A percentile compares a stretch with the other conserved stretches of the same genome.
These are phyloP conservation scores for Teunomyces lycoperdinae DNA, from an alignment of 805 yeast species.

Conservation along the genomic window DNA sequence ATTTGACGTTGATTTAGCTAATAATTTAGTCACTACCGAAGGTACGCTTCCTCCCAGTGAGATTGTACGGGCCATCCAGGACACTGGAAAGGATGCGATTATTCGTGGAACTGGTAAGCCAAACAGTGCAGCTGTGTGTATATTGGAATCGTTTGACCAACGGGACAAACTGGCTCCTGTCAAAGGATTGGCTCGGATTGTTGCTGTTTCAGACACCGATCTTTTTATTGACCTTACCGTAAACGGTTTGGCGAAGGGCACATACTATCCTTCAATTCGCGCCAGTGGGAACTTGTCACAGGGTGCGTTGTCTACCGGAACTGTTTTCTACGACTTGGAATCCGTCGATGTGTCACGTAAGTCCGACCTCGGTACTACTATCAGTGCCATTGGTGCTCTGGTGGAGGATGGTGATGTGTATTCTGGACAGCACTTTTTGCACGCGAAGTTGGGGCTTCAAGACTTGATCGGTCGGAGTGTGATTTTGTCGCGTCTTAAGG, in stretches of 20 bases:
- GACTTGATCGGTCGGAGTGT: conserved; percentile 73
- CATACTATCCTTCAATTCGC: conserved; percentile 68
- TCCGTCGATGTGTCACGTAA: conserved; percentile 33
- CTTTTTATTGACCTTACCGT: conserved; percentile 73
- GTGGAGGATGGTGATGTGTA: conserved; percentile 14
- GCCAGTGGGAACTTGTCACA: conserved; percentile 71
- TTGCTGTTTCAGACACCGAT: conserved; percentile 55
- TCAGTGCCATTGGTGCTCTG: conserved; percentile 36
- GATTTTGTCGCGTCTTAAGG: conserved; percentile 42
- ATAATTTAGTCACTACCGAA: conserved; percentile 61
- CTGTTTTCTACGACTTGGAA: conserved; percentile 42
- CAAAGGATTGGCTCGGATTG: conserved; percentile 84
- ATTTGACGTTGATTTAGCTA: conserved; percentile 54
- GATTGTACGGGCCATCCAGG: conserved; percentile 65
- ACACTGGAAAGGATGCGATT: conserved; percentile 83
- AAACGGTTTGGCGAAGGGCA: conserved; percentile 65
- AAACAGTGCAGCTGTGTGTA: conserved; percentile 88
- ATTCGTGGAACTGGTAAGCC: conserved; percentile 88
- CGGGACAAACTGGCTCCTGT: conserved; percentile 55
- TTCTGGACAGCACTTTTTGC: conserved; percentile 38
- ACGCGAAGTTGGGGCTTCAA: conserved; percentile 45
- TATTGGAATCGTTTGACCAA: conserved; percentile 67
- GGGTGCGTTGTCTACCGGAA: conserved; percentile 70
- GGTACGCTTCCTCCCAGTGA: conserved; percentile 77
- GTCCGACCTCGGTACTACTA: conserved; percentile 23